Evolutionary conservation across 176 grass and related monocot genomes (phyloP), one percentile per base, ranked within the genome.

Genomic region (Paspalum vaginatum): DNA sequence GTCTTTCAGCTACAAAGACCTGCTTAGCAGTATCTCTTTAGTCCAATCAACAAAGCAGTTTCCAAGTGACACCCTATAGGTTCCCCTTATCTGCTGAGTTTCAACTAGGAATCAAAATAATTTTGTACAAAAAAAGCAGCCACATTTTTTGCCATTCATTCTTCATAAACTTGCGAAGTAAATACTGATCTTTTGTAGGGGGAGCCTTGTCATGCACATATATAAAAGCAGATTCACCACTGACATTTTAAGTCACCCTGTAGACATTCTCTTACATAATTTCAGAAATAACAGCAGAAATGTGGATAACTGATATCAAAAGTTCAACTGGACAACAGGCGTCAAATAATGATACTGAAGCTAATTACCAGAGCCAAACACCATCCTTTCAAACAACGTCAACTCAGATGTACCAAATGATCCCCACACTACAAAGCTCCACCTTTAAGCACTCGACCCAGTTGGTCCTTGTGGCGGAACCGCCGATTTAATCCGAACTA

Each of bases 381-480:
- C 32, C 53, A 60, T 68, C 20, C 21, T 61, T 46, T 65, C n/a
- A 49, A 44, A 83, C 52, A 22, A 58, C 6, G 43, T 18, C 6
- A 79, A 48, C 9, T 77, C 46, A 63, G 45, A 65, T 63, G 24
- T 27, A 24, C 53, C 53, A 76, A 38, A 70, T 9, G 41, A 32
- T 27, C 8, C 47, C 40, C 54, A 61, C 55, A 85, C 70, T 63
- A 18, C 15, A 71, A 13, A 24, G 41, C 2, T 22, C 64, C 50
- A 85, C 61, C 39, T 54, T 71, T 63, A 72, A 78, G 65, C 82
- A 59, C 40, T 85, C 54, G 70, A 85, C 22, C 41, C 70, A 47
- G 27, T 61, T 49, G 79, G 66, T 75, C n/a, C n/a, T n/a, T n/a
- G n/a, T n/a, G n/a, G n/a, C n/a, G n/a, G n/a, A n/a, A n/a, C n/a